Evolutionary conservation across 2,329 filamentous ascomycete genomes (phyloP), one percentile per base, ranked within the genome.

Genomic region (Dryadomyces quercivorus): DNA sequence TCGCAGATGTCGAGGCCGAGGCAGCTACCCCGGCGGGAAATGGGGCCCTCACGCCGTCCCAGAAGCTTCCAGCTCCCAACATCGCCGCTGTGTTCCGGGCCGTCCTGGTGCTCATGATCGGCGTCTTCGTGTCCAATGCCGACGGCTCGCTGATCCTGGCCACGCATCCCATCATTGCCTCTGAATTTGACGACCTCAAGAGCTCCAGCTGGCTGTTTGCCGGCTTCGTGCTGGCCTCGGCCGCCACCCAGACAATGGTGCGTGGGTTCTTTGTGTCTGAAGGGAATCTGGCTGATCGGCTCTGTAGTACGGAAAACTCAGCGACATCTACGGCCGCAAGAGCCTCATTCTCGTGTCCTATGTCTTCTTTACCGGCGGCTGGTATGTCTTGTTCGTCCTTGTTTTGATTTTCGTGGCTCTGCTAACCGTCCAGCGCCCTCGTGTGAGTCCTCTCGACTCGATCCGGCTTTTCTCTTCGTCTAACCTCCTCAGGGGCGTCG

Each of bases 121-220:
- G 79, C 12, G 79, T 84, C 15, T 86, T 88, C 59, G 77, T 86
- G 13, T 76, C 78, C 7, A 82, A 83, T 54, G 76, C 78, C 16
- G 85, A 89, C 61, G 68, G 70, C 0, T 83, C 81, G 1, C 69
- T 88, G 0, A 75, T 88, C 0, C 68, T 88, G 36, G 84, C 85
- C 0, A 85, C 84, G 0, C 80, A 85, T 56, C 76, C 78, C 1
- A 71, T 70, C 3, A 81, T 84, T 52, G 76, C 79, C 0, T 84
- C 80, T 10, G 76, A 83, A 53, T 84, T 84, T 60, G 69, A 75
- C 53, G 71, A 73, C 38, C 62, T 84, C 5, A 73, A 72, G 16
- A 73, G 77, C 52, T 81, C 79, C 3, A 80, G 74, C 56, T 81
- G 80, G 78, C 62, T 81, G 12, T 74, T 78, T 16, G 78, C 75